Base-by-base conservation (phyloP, 129 eudicot genomes). In the Oenanthe sinensis region DNA sequence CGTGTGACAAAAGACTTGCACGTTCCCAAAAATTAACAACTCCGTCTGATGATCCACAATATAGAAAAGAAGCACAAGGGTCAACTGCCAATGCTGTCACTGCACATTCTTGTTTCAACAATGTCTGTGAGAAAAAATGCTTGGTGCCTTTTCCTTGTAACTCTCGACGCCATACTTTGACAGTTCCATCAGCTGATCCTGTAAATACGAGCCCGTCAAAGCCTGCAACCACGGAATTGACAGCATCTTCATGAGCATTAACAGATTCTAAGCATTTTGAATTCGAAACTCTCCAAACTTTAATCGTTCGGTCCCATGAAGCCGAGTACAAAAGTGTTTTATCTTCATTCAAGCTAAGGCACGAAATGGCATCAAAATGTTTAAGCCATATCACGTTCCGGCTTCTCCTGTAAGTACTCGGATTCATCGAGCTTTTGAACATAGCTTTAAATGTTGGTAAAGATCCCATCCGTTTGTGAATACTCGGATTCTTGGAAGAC, bases 141-240 rank as follows among this genome's bases (percentile, higher is more conserved):
- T 90, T 90, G 14, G 96, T 92, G 74, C 93, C 83, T 69, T 92
- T 92, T 74, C 96, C 96, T 37, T 92, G 90, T 36, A 81, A 77
- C 79, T 92, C 97, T 46, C 93, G 79, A 17, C 91, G 77, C 97
- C 97, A 92, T 2, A 81, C 89, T 47, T 92, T 92, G 2, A 92
- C 96, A 0, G 87, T 86, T 8, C 97, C 97, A 36, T 92, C 97
- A 0, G 97, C 97, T 0, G 97, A 92, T 14, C 97, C 97, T 3
- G 90, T 83, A 80, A 92, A 92, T 0, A 92, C 89, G 54, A 92
- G 77, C 4, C 97, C 97, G 3, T 92, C 93, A 49, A 92, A 90
- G 5, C 96, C 97, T 6, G 91, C 81, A 14, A 90, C 93, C 19
- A 90, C 88, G 3, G 97, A 85, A 80, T 92, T 92, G 1, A 92